Conservation (phyloP, 2,329 filamentous ascomycete species). For the Colletotrichum tamarilloi region DNA sequence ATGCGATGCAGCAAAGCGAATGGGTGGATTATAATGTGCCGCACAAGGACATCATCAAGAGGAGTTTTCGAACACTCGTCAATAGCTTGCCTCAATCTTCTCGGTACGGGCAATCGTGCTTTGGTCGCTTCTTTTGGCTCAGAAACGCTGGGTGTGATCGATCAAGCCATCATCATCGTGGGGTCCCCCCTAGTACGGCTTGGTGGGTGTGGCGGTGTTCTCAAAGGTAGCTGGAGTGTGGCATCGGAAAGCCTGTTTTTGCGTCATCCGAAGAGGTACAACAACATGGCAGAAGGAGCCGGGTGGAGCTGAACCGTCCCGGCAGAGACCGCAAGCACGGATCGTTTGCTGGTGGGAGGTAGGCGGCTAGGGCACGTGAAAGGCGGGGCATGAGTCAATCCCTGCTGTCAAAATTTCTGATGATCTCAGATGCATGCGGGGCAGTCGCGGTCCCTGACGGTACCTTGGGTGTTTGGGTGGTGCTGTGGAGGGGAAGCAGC, state of each 20-base stretch:
- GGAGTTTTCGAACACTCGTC: not conserved
- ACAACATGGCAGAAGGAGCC: not conserved
- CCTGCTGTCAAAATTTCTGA: constrained; percentile 34
- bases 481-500: constrained; percentile 11
- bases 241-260: constrained; percentile 18
- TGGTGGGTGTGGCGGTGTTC: constrained; percentile 1
- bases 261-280: not conserved
- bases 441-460: constrained; percentile 18
- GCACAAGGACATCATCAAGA: constrained; percentile 14
- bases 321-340: constrained; percentile 11
- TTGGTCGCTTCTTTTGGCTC: not conserved
- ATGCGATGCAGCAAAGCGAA: not conserved
- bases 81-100: not conserved
- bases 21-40: constrained; percentile 9
- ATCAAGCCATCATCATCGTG: constrained; percentile 31
- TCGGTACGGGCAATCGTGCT: not conserved
- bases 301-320: not conserved
- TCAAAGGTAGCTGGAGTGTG: not conserved
- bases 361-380: constrained; percentile 26
- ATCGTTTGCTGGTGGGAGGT: constrained; percentile 1
- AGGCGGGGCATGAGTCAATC: constrained; percentile 33
- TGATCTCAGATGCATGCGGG: constrained; percentile 37
- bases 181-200: not conserved
- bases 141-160: constrained; percentile 10
- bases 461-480: no score